Evolutionary conservation across 768 basidiomycete genomes (phyloP).

Genomic region (Guyanaporus albipodus): DNA sequence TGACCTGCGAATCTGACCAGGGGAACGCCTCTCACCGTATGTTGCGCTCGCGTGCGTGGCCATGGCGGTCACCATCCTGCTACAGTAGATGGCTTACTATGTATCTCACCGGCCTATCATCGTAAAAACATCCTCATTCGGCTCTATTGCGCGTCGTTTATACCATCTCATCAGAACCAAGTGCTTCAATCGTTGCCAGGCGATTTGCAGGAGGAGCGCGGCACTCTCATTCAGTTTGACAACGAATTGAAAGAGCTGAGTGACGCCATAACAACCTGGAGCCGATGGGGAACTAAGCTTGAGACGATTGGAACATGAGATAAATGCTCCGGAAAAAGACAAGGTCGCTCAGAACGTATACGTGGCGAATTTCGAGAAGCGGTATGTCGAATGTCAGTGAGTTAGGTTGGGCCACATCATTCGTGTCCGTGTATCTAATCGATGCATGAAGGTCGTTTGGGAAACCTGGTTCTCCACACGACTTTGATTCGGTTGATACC

Average conservation of each 20-base stretch:
- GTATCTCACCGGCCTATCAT: neutral
- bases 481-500: slow-evolving; percentile 69
- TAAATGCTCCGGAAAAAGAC: slow-evolving; percentile 62
- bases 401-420: slow-evolving; percentile 31
- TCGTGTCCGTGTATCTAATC: neutral
- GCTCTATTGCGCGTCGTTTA: too few relatives aligned
- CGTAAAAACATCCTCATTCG: too few relatives aligned
- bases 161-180: too few relatives aligned
- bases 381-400: slow-evolving; percentile 78
- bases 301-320: slow-evolving; percentile 67
- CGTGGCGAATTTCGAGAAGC: slow-evolving; percentile 69
- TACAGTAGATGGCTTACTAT: slow-evolving; percentile 30
- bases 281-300: slow-evolving; percentile 65
- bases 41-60: slow-evolving; percentile 88
- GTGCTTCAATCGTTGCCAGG: too few relatives aligned
- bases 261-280: slow-evolving; percentile 75
- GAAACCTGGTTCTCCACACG: slow-evolving; percentile 72
- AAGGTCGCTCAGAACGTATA: slow-evolving; percentile 46
- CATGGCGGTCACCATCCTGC: slow-evolving; percentile 80
- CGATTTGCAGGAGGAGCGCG: slow-evolving; percentile 79
- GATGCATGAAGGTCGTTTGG: slow-evolving; percentile 67
- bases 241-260: slow-evolving; percentile 84
- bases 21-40: slow-evolving; percentile 94
- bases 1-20: slow-evolving; percentile 42
- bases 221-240: slow-evolving; percentile 84